Base-by-base conservation (phyloP, 352 stramenopile genomes). In the Thalassiosira livingstoniorum region DNA sequence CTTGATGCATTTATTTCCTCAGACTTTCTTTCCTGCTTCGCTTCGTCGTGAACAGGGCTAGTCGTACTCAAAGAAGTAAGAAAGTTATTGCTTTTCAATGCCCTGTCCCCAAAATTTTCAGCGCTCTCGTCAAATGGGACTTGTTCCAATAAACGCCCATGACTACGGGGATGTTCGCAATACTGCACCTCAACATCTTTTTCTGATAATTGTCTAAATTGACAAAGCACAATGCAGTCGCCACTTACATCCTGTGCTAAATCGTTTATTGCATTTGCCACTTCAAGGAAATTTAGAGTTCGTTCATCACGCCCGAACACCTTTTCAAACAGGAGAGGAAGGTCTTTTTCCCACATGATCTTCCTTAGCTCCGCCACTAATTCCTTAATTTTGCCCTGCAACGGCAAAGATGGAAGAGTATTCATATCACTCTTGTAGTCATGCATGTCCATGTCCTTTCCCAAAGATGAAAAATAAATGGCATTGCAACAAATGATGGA, bases 401-500 rank as follows among this genome's bases (percentile, higher is more conserved):
- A 57, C 43, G 69, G 77, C 13, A 81, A 15, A 63, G 62, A 69
- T 62, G 77, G 69, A 32, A 81, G 63, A 31, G 31, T 13, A 43
- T 23, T 42, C 31, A 43, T 4, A 10, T 67, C 42, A 10, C 18
- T 35, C 15, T 73, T 67, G 35, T 72, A 70, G 29, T 80, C 54
- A n/a, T 39, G 23, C 5, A 62, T n/a, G 37, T 63, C 55, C 68
- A 85, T 76, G 37, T 75, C 69, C 27, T 18, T 34, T 18, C 69
- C 77, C 35, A 25, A 1, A 55, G 23, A 57, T 23, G 77, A 80
- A 39, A 85, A 80, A 0, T 66, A 35, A 54, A 81, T 23, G 34
- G 77, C 62, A 76, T 81, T 85, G 61, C 69, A 85, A 34, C 61
- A 77, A 4, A 85, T 29, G 25, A 80, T 76, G 7, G 51, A 27